Evolutionary conservation across 2,329 filamentous ascomycete species (phyloP), one percentile per base, ranked within the genome.

Genomic region (Metarhizium sp.): DNA sequence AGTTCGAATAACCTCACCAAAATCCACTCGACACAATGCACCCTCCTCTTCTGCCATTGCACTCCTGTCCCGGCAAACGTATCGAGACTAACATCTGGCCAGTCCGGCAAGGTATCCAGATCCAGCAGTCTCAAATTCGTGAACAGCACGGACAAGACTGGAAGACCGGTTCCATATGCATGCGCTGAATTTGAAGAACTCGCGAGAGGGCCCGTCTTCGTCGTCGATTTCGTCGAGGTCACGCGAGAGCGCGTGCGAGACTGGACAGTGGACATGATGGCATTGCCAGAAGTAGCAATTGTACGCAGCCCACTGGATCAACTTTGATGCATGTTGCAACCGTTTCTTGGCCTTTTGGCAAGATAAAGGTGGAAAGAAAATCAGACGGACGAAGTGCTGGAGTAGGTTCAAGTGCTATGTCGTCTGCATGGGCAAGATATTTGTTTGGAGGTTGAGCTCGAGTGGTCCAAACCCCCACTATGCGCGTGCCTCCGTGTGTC

Each of bases 11-110:
- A 79, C 52, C 89, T 86, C 69, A 88, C 96, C n/a, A 97, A 75
- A 0, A 87, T 84, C 90, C 92, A 97, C 74, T 99, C 94, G 42
- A 92, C 83, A 57, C 84, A 84, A 62, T 88, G 84, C 42, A 95
- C 85, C 53, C 92, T 83, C 69, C 86, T 87, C 72, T 92, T 94
- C 69, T 92, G 87, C 53, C 88, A 88, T 59, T 86, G 84, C 0
- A 79, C 78, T 3, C 79, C 79, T 63, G 88, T 81, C 56, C 78
- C 84, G 4, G 78, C 75, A 66, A 97, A 90, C 2, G 87, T 88
- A 51, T 85, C 77, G 0, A 78, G 67, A 1, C 81, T 84, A 55
- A 96, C 87, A 18, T 73, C 78, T 0, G 92, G 92, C 88, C 92
- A 96, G 71, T 95, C 90, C 1, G 82, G 75, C 0, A 79, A 79